A percentile compares a stretch with the other conserved stretches of the same genome.
Conservation (phyloP, 805 yeast genomes). For the Yueomyces sp. region DNA sequence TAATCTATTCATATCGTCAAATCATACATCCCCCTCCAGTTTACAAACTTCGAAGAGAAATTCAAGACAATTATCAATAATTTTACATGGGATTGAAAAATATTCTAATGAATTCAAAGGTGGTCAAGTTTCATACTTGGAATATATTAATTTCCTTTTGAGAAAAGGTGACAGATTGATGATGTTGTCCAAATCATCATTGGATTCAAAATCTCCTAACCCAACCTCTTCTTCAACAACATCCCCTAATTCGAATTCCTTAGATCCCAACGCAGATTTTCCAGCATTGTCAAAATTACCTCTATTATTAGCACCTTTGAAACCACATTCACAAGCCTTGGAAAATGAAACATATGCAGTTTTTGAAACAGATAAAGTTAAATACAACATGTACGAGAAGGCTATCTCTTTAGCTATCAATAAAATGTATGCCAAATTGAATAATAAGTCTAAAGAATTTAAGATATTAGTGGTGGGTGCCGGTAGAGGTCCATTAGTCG, state of each 20-base stretch:
- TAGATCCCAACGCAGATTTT: not conserved
- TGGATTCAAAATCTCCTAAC: not conserved
- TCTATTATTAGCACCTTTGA: slow-evolving; percentile 41
- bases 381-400: slow-evolving; percentile 53
- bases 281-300: slow-evolving; percentile 3
- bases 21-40: not conserved
- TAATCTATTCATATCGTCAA: not conserved
- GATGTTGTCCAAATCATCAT: not conserved
- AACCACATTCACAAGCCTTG: slow-evolving; percentile 51
- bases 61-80: slow-evolving; percentile 22
- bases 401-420: slow-evolving; percentile 43
- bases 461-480: slow-evolving; percentile 66
- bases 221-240: not conserved
- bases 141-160: slow-evolving; percentile 31
- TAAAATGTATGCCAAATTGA: slow-evolving; percentile 1
- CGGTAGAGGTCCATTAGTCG: slow-evolving; percentile 75
- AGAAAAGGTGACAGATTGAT: slow-evolving; percentile 21
- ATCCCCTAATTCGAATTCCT: not conserved
- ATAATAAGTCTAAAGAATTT: slow-evolving; percentile 4
- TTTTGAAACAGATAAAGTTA: slow-evolving; percentile 58
- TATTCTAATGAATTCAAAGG: slow-evolving; percentile 23
- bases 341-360: slow-evolving; percentile 46
- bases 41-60: slow-evolving; percentile 15
- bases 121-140: slow-evolving; percentile 28
- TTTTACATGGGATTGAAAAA: slow-evolving; percentile 43